Evolutionary conservation across 2,329 filamentous ascomycete genomes (phyloP).

Genomic region (Trichophyton equinum): DNA sequence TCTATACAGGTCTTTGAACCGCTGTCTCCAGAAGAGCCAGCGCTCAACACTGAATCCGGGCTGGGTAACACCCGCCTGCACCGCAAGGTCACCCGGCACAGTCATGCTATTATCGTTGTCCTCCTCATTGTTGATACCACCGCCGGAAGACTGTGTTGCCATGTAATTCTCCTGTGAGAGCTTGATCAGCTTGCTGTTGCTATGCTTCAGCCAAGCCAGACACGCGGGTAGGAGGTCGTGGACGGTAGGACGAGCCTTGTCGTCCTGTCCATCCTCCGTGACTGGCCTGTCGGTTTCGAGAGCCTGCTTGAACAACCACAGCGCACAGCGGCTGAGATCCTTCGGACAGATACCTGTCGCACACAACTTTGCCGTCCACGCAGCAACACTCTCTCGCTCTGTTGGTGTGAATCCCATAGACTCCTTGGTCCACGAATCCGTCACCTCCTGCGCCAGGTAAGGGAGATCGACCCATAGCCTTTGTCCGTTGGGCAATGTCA

Average conservation of each 20-base stretch:
- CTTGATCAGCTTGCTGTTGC: slow-evolving; percentile 1
- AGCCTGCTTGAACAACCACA: slow-evolving; percentile 1
- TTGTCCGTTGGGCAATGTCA: not conserved
- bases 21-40: not conserved
- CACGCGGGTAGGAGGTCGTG: not conserved
- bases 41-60: not conserved
- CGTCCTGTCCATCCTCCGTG: not conserved
- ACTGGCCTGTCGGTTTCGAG: not conserved
- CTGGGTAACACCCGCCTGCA: not conserved
- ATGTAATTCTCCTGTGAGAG: slow-evolving; percentile 1
- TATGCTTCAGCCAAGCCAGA: not conserved
- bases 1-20: not conserved
- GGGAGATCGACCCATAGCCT: not conserved
- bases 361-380: not conserved
- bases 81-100: not conserved
- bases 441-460: not conserved
- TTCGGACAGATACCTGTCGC: not conserved
- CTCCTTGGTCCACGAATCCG: not conserved
- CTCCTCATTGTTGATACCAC: not conserved
- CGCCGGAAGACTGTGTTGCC: not conserved
- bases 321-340: not conserved
- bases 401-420: not conserved
- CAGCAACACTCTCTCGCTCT: not conserved
- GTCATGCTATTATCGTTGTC: not conserved
- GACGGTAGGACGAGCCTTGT: not conserved